Conservation (phyloP, 768 basidiomycete species). For the Erythrobasidium yunnanense region DNA sequence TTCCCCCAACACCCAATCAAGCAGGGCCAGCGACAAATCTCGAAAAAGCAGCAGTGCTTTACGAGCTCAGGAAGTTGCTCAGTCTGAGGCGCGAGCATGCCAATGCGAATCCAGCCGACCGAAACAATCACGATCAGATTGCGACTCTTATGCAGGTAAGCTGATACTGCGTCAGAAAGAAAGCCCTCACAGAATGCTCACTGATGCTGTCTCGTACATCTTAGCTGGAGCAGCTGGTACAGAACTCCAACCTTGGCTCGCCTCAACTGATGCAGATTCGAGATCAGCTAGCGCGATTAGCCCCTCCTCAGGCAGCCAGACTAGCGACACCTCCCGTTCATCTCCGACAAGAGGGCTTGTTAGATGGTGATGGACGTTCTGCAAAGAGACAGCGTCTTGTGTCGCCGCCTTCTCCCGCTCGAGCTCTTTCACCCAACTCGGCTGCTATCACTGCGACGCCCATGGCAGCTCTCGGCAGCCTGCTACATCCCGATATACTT, state of each 20-base stretch:
- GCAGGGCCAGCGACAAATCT: constrained; percentile 28
- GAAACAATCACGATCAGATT: constrained; percentile 58
- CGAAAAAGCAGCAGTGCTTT: constrained; percentile 34
- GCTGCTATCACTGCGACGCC: background rate
- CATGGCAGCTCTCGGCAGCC: background rate
- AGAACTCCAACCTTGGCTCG: constrained; percentile 52
- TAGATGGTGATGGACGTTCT: constrained; percentile 39
- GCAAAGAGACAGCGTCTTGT: constrained; percentile 41
- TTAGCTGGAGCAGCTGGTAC: constrained; percentile 40
- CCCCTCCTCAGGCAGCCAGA: constrained; percentile 16
- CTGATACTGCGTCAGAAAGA: background rate
- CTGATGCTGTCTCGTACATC: background rate
- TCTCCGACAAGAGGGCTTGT: constrained; percentile 35
- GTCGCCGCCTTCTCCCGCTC: constrained; percentile 35
- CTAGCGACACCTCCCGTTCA: constrained; percentile 39
- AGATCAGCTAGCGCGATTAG: constrained; percentile 38
- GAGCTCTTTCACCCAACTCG: background rate
- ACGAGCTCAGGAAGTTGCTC: constrained; percentile 33
- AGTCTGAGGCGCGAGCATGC: constrained; percentile 23
- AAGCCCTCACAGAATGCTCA: background rate
- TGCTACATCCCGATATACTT: constrained; percentile 9
- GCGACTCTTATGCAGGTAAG: constrained; percentile 69
- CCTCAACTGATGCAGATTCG: constrained; percentile 42
- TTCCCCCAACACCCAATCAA: background rate
- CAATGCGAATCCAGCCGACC: constrained; percentile 58